Base-by-base conservation (phyloP, 75 land plant species). In the Pseudotsuga menziesii region DNA sequence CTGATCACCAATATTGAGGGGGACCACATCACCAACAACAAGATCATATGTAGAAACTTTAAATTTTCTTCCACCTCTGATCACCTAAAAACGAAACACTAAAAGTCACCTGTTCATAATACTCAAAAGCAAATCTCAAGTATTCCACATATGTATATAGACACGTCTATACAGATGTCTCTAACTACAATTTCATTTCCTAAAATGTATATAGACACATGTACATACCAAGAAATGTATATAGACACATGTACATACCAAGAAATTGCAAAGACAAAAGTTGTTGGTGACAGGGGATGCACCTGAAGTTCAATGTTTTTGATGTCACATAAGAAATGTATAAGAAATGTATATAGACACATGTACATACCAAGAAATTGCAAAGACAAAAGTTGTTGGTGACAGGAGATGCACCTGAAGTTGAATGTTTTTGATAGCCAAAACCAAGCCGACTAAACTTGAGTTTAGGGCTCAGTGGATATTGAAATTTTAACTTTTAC, bases 1-100 rank as follows among this genome's bases (percentile, higher is more conserved):
- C 85, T 93, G 95, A 79, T 93, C 93, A 56, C 95, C 93, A 32
- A 90, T 91, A 69, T 87, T 93, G 91, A 84, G n/a, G 32, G 95
- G 93, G 35, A 93, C 80, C 44, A 93, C 76, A 77, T 93, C 96
- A 73, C 96, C 96, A 75, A 93, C 96, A 23, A 93, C 93, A 82
- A 93, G 36, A 58, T 93, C 96, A 80, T 81, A 93, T 75, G 91
- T 91, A 20, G 96, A 93, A 73, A 85, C 62, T 52, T 85, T 80
- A 26, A 82, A 78, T 75, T 91, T 81, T 87, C 89, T 86, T 56
- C 95, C 95, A 71, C 85, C 91, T 78, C 95, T 81, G 29, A 91
- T 78, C 39, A 91, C 93, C 95, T 92, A 59, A 27, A 26, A 16
- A 67, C 0, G 14, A 13, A 72, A 54, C 23, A 16, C 55, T 23